These are phyloP conservation scores for Paraleonurus japonicus DNA, from an alignment of 257 asterid species.

Conservation along the genomic window DNA sequence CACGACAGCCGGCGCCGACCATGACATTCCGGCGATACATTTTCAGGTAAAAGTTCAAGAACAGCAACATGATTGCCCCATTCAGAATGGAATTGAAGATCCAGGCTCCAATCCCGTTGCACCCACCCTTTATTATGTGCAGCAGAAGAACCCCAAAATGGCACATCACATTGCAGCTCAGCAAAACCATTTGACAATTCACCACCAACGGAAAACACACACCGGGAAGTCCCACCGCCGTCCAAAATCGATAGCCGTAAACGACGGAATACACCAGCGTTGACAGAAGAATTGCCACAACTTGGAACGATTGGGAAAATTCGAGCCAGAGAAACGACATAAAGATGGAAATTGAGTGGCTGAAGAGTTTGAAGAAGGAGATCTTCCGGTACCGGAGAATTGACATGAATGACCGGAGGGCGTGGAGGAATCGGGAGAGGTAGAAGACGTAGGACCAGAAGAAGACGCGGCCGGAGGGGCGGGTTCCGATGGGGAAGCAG, in stretches of 20 bases:
- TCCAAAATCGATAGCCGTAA: constrained; percentile 94
- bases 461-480: constrained; percentile 90
- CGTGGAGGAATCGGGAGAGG: constrained; percentile 82
- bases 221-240: constrained; percentile 69
- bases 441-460: constrained; percentile 86
- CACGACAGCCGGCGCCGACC: constrained; percentile 18
- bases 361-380: constrained; percentile 53
- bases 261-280: constrained; percentile 63
- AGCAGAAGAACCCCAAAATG: constrained; percentile 66
- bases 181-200: constrained; percentile 61
- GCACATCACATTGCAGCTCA: constrained; percentile 66
- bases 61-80: constrained; percentile 57
- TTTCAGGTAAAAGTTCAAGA: constrained; percentile 65
- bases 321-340: constrained; percentile 89
- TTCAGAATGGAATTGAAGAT: constrained; percentile 74
- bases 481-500: constrained; percentile 83
- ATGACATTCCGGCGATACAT: constrained; percentile 34
- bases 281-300: constrained; percentile 59
- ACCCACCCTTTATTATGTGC: constrained; percentile 75
- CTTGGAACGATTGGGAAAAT: constrained; percentile 85
- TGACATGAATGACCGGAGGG: constrained; percentile 50
- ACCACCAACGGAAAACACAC: constrained; percentile 75
- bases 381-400: constrained; percentile 44
- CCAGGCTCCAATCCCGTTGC: constrained; percentile 95
- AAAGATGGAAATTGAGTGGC: constrained; percentile 58